Evolutionary conservation across 2,329 filamentous ascomycete genomes (phyloP).

Genomic region (Sclerotinia minor): DNA sequence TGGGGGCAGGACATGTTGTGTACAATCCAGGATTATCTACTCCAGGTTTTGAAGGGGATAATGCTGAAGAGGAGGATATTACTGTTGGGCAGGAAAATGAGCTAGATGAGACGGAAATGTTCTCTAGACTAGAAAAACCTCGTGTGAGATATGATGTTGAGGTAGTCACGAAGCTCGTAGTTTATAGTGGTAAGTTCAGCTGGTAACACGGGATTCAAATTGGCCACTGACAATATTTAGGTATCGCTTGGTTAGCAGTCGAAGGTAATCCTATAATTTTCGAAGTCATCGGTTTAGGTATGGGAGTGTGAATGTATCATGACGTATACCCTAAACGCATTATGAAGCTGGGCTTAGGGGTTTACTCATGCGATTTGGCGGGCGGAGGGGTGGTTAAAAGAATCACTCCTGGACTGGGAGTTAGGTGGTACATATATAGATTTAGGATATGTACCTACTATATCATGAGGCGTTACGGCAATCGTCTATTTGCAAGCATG

Average conservation of each 20-base stretch:
- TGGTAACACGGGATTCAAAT: conserved; percentile 23
- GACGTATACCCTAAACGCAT: not conserved
- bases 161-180: conserved; percentile 92
- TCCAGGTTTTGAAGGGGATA: conserved; percentile 41
- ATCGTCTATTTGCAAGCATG: not conserved
- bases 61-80: conserved; percentile 42
- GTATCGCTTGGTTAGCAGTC: conserved; percentile 77
- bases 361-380: not conserved
- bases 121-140: conserved; percentile 78
- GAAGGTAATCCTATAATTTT: conserved; percentile 48
- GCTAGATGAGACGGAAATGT: conserved; percentile 73
- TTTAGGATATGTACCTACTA: conserved; percentile 4
- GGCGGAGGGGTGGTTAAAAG: not conserved
- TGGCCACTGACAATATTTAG: conserved; percentile 45
- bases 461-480: conserved; percentile 23
- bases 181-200: conserved; percentile 74
- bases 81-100: conserved; percentile 51
- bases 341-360: not conserved
- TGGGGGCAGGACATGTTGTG: conserved; percentile 62
- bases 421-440: conserved; percentile 17
- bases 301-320: conserved; percentile 31
- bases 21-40: conserved; percentile 41
- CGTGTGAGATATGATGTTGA: conserved; percentile 97
- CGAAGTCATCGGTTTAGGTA: conserved; percentile 46
- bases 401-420: conserved; percentile 1